A percentile compares a stretch with the other conserved stretches of the same genome.
Evolutionary conservation across 2,329 filamentous ascomycete genomes (phyloP).

Genomic region (Parasarocladium wereldwijsianum): DNA sequence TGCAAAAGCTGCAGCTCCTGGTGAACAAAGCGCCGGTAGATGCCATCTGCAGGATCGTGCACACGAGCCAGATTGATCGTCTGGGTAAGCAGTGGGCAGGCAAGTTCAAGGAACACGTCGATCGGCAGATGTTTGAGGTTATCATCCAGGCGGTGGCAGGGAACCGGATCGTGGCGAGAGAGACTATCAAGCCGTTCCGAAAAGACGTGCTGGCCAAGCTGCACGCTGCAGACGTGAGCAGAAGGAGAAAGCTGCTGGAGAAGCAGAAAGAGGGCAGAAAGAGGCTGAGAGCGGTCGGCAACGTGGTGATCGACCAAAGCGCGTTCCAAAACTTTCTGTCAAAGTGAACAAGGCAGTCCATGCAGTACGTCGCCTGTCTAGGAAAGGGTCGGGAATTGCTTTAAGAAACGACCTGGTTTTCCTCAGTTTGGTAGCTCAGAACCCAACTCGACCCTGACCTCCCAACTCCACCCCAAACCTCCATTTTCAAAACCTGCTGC

Average conservation of each 20-base stretch:
- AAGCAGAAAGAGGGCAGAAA: constrained; percentile 95
- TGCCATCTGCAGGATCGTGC: constrained; percentile 82
- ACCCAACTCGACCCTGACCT: constrained; percentile 22
- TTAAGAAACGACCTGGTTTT: constrained; percentile 7
- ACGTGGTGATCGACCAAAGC: constrained; percentile 90
- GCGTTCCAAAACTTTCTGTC: constrained; percentile 90
- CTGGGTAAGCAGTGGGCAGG: constrained; percentile 79
- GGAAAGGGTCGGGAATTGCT: background rate
- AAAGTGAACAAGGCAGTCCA: constrained; percentile 37
- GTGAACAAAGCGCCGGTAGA: constrained; percentile 92
- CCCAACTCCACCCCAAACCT: constrained; percentile 20
- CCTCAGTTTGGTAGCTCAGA: constrained; percentile 22
- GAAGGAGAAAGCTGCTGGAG: constrained; percentile 76
- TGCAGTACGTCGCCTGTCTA: background rate
- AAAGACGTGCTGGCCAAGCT: constrained; percentile 92
- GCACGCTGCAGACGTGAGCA: constrained; percentile 75
- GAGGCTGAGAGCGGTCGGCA: constrained; percentile 69
- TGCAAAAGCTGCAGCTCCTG: constrained; percentile 81
- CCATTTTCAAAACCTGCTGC: constrained; percentile 23
- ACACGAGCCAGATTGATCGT: constrained; percentile 64
- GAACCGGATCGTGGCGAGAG: constrained; percentile 69
- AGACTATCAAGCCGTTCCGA: constrained; percentile 90
- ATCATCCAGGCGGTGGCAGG: constrained; percentile 86
- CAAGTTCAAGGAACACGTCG: constrained; percentile 94
- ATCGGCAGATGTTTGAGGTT: constrained; percentile 93